Evolutionary conservation across 192 early-diverging fungal species (phyloP).

Genomic region (Coemansia sp.): DNA sequence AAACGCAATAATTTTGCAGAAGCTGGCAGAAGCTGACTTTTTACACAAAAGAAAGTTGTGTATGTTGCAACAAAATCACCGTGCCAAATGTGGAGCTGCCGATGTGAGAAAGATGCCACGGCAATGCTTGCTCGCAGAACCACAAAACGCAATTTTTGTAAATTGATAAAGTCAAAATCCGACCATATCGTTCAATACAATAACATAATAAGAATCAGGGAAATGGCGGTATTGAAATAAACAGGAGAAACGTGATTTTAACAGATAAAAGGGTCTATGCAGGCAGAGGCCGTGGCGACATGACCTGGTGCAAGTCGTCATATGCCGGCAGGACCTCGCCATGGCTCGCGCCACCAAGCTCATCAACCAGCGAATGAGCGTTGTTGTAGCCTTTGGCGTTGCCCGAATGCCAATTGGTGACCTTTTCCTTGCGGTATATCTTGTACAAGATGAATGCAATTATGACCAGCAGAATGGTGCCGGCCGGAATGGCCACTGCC

Average conservation of each 20-base stretch:
- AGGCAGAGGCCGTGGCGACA: not conserved
- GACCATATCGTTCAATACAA: not conserved
- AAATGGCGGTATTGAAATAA: not conserved
- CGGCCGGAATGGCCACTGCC: conserved; percentile 17
- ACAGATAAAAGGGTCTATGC: not conserved
- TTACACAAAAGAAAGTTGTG: too few relatives aligned
- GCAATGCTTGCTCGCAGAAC: too few relatives aligned
- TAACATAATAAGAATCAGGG: not conserved
- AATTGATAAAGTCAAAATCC: too few relatives aligned
- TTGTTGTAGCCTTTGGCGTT: conserved; percentile 10
- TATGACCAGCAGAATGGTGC: conserved; percentile 13
- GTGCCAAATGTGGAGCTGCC: too few relatives aligned
- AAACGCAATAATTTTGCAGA: not conserved
- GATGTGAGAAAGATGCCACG: too few relatives aligned
- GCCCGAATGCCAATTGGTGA: not conserved
- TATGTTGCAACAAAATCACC: too few relatives aligned
- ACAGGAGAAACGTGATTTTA: not conserved
- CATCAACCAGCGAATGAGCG: conserved; percentile 8
- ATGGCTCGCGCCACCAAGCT: conserved; percentile 19
- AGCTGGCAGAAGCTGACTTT: too few relatives aligned
- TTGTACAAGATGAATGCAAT: conserved; percentile 15
- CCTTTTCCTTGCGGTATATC: conserved; percentile 7
- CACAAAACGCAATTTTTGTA: too few relatives aligned
- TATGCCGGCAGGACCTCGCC: conserved; percentile 11
- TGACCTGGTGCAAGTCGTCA: conserved; percentile 5